Evolutionary conservation across 768 basidiomycete species (phyloP).

Genomic region (Tylopilus sp.): DNA sequence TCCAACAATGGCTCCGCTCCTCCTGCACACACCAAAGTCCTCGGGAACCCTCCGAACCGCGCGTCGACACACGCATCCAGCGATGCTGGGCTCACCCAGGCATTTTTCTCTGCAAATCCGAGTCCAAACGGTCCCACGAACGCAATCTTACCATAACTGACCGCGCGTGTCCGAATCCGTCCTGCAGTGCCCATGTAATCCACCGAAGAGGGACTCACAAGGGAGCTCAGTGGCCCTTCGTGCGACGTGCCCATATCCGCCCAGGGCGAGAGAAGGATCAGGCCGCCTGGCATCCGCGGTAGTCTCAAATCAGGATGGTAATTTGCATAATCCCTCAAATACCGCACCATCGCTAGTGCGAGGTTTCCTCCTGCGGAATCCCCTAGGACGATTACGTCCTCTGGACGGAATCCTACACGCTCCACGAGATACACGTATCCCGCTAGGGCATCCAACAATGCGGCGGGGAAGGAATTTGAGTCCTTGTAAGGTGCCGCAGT

Average conservation of each 20-base stretch:
- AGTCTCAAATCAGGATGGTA: slow-evolving; percentile 14
- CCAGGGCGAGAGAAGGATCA: slow-evolving; percentile 37
- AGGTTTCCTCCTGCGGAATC: slow-evolving; percentile 58
- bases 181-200: slow-evolving; percentile 28
- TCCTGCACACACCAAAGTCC: slow-evolving; percentile 58
- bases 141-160: slow-evolving; percentile 21
- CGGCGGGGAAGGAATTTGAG: slow-evolving; percentile 47
- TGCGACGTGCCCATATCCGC: slow-evolving; percentile 20
- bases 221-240: slow-evolving; percentile 35
- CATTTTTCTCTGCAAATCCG: slow-evolving; percentile 43
- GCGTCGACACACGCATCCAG: slow-evolving; percentile 35
- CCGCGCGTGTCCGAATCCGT: neutral
- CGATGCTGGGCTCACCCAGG: slow-evolving; percentile 62
- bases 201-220: slow-evolving; percentile 23
- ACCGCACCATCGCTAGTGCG: slow-evolving; percentile 37
- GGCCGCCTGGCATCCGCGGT: slow-evolving; percentile 24
- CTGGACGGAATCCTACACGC: slow-evolving; percentile 37
- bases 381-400: slow-evolving; percentile 45
- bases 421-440: slow-evolving; percentile 50
- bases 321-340: slow-evolving; percentile 27
- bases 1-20: slow-evolving; percentile 58
- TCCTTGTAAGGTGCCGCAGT: slow-evolving; percentile 24
- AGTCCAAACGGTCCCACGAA: slow-evolving; percentile 50
- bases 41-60: slow-evolving; percentile 54
- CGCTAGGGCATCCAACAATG: slow-evolving; percentile 48